Percentiles rank a stretch among this genome's conserved stretches.
These are phyloP conservation scores for Blastobotrys indianensis DNA, from an alignment of 1,139 yeast species.

Conservation along the genomic window DNA sequence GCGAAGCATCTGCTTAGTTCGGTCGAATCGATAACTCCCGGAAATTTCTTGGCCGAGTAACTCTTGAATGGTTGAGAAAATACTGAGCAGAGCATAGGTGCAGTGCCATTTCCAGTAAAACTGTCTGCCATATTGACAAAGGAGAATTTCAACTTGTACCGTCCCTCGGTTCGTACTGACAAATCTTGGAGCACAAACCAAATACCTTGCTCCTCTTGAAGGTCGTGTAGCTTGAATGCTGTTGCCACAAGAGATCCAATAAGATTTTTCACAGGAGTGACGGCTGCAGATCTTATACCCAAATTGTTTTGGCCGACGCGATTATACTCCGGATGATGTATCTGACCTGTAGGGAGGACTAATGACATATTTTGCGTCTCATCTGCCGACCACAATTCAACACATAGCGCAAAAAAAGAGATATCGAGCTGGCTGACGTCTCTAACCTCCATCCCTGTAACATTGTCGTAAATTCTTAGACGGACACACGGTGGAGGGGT, in stretches of 20 bases:
- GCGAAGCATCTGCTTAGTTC: constrained; percentile 40
- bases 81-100: constrained; percentile 31
- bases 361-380: constrained; percentile 32
- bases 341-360: constrained; percentile 21
- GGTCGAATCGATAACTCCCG: constrained; percentile 41
- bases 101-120: constrained; percentile 20
- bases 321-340: constrained; percentile 12
- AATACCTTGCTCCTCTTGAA: constrained; percentile 34
- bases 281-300: constrained; percentile 11
- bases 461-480: constrained; percentile 29
- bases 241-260: constrained; percentile 40
- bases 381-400: constrained; percentile 38
- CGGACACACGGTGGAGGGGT: constrained; percentile 43
- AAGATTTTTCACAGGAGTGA: constrained; percentile 33
- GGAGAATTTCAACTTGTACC: constrained; percentile 36
- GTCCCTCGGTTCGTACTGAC: constrained; percentile 42
- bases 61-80: constrained; percentile 37
- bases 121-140: constrained; percentile 32
- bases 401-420: constrained; percentile 32
- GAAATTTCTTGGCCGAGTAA: constrained; percentile 41
- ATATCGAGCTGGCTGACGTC: constrained; percentile 31
- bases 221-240: constrained; percentile 37
- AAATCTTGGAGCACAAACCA: constrained; percentile 42
- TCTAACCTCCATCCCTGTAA: constrained; percentile 24
- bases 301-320: not conserved